A percentile compares a stretch with the other conserved stretches of the same genome.
These are phyloP conservation scores for Aspergillus sp. DNA, from an alignment of 2,329 filamentous ascomycete genomes.

Conservation along the genomic window DNA sequence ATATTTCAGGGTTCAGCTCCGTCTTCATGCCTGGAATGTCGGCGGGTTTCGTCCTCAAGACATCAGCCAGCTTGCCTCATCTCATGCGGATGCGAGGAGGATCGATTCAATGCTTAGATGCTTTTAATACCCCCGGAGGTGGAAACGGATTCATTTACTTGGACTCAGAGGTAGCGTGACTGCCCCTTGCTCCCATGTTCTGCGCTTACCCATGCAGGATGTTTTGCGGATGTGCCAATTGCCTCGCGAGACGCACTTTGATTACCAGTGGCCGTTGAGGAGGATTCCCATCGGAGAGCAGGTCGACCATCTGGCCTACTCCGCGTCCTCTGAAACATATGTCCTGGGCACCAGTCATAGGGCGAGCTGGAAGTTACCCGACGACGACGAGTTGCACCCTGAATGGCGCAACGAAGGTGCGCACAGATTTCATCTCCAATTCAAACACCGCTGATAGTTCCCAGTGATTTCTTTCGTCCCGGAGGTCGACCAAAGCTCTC, in stretches of 20 bases:
- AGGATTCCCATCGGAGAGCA: conserved; percentile 71
- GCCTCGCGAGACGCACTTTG: conserved; percentile 66
- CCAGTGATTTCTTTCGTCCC: conserved; percentile 60
- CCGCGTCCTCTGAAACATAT: conserved; percentile 71
- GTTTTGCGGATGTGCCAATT: conserved; percentile 72
- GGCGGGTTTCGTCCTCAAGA: conserved; percentile 79
- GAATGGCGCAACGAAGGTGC: conserved; percentile 75
- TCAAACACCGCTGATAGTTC: conserved; percentile 12
- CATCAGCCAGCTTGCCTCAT: conserved; percentile 72
- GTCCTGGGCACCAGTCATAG: conserved; percentile 68
- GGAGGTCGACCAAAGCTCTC: conserved; percentile 65
- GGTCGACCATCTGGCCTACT: conserved; percentile 72
- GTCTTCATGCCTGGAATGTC: conserved; percentile 81
- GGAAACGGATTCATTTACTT: conserved; percentile 81
- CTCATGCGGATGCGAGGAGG: conserved; percentile 70
- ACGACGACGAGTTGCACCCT: conserved; percentile 78
- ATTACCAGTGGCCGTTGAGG: conserved; percentile 72
- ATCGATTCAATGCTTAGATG: conserved; percentile 68
- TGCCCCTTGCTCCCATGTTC: not conserved
- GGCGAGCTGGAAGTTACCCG: conserved; percentile 77
- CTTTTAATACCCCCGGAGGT: conserved; percentile 68
- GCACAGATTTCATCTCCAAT: conserved; percentile 1
- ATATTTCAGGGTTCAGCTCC: conserved; percentile 72
- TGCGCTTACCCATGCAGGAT: conserved; percentile 47
- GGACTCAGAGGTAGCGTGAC: conserved; percentile 54